Conservation (phyloP, 441 rosid genomes). For the Hypseocharis bilobata region DNA sequence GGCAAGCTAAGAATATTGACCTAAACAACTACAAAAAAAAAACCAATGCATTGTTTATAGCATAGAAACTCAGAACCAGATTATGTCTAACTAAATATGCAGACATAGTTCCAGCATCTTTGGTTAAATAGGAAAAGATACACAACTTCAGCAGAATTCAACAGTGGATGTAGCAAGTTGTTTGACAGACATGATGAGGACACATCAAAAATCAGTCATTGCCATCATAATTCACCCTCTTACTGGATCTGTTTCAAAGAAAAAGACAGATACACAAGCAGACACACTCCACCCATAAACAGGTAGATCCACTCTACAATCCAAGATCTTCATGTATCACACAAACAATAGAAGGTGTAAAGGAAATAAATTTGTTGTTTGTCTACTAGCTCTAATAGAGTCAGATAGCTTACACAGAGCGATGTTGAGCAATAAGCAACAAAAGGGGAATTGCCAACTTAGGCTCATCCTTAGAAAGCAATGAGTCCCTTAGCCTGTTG, state of each 20-base stretch:
- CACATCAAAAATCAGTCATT: not conserved
- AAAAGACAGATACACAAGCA: not conserved
- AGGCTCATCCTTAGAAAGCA: slow-evolving; percentile 93
- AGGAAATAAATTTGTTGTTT: not conserved
- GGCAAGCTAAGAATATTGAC: not conserved
- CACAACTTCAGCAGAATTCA: not conserved
- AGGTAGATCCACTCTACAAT: not conserved
- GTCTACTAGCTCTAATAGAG: slow-evolving; percentile 5
- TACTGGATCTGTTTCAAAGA: not conserved
- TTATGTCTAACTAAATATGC: too few relatives aligned
- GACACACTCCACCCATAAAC: not conserved
- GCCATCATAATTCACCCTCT: not conserved
- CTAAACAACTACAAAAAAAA: too few relatives aligned
- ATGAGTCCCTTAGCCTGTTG: slow-evolving; percentile 80
- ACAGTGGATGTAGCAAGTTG: not conserved
- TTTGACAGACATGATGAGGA: not conserved
- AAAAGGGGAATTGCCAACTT: slow-evolving; percentile 88
- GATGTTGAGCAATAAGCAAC: slow-evolving; percentile 90
- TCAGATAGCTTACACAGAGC: slow-evolving; percentile 71
- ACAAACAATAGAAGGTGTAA: not conserved
- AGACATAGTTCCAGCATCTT: too few relatives aligned
- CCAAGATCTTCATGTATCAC: not conserved
- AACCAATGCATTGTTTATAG: too few relatives aligned
- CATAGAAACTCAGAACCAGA: too few relatives aligned
- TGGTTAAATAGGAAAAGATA: not conserved